Evolutionary conservation across 2,329 filamentous ascomycete species (phyloP), one percentile per base, ranked within the genome.

Genomic region (Trichoderma sp.): DNA sequence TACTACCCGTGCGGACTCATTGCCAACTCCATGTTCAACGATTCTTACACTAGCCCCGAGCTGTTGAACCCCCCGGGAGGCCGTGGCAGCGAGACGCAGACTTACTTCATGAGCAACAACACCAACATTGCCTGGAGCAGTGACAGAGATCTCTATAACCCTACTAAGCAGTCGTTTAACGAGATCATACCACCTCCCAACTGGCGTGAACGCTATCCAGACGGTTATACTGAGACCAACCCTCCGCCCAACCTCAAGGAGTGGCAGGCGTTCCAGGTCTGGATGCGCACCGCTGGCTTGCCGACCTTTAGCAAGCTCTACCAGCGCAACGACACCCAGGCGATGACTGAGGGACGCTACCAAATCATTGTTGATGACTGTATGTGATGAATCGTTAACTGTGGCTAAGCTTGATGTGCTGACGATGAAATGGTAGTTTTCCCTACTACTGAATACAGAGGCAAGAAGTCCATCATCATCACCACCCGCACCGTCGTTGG

Each of bases 1-100:
- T 95, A 94, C 78, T 99, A 97, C 75, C 95, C 95, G 1, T 99
- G 95, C 77, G 95, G 95, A 25, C 83, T 99, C 70, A 97, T 98
- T 72, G 94, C 95, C 70, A 99, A 99, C 78, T 98, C 95, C 27
- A 81, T 95, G 70, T 99, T 99, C 86, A 99, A 99, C 78, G 95
- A 99, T 77, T 93, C 91, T 5, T 95, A 96, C 76, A 82, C 80
- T 57, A 87, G 81, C 60, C 92, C 94, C 0, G 79, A 86, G 1
- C 81, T 88, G 9, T 79, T 90, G 57, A 90, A 90, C 70, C 78
- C 83, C 0, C 76, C 72, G 37, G 67, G 70, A 52, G 69, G 64
- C 27, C 70, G 65, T 60, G 77, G 73, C 58, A 75, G 76, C 70
- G 72, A 78, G 42, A 75, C 75, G 7, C 74, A 80, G 66, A 85